Evolutionary conservation across 805 yeast species (phyloP), one percentile per base, ranked within the genome.

Genomic region (Candida hungchunana): DNA sequence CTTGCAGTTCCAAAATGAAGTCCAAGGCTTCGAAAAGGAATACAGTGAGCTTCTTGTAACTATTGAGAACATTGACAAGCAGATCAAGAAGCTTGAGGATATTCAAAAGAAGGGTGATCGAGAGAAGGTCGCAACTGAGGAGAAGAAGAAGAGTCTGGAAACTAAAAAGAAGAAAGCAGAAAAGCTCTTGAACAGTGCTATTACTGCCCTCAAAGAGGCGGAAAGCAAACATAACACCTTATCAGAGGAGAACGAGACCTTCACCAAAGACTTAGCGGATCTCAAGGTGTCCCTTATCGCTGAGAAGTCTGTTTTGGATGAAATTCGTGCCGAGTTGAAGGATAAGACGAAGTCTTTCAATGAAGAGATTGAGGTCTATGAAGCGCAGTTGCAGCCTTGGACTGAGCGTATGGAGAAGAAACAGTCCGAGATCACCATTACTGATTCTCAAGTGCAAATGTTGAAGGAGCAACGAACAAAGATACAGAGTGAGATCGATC

Each of bases 351-450:
- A 77, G 9, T 77, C 63, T 2, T 69, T 82, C 37, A 75, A 89
- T 1, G 71, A 68, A 7, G 72, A 83, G 50, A 82, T 89, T 34
- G 82, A 76, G 46, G 48, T 52, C 11, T 60, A 78, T 26, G 89
- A 85, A 54, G 69, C 66, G 7, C 68, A 80, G 41, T 61, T 87
- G 6, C 89, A 84, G 46, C 98, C 97, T 0, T 87, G 94, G 89
- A 77, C 76, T 40, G 79, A 73, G 18, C 71, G 77, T 44, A 62
- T 88, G 20, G 78, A 73, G 40, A 70, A 72, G 12, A 78, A 79
- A 39, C 77, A 77, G 37, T 72, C 82, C 11, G 77, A 77, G 30
- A 71, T 82, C 7, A 73, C 78, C 33, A 70, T 85, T n/a, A 73
- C 78, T 4, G 67, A 73, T 34, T 74, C 85, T 7, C 76, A 80